Evolutionary conservation across 768 basidiomycete species (phyloP).

Genomic region (Pleurotus salmoneostramineus): DNA sequence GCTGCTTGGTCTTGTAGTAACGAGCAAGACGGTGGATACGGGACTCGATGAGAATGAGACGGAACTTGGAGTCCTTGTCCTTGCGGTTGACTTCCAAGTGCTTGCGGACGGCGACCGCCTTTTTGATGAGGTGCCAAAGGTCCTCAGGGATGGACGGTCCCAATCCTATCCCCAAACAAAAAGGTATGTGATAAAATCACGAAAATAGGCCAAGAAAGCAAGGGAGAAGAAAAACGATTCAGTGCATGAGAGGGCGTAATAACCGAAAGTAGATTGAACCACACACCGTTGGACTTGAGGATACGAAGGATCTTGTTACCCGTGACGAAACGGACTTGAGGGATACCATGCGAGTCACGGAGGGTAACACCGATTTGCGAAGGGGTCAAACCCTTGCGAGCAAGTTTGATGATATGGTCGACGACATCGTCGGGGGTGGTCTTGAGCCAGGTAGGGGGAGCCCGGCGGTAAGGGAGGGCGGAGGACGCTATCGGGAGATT

Average conservation of each 20-base stretch:
- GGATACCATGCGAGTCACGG: slow-evolving; percentile 96
- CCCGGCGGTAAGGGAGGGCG: slow-evolving; percentile 94
- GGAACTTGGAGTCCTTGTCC: slow-evolving; percentile 96
- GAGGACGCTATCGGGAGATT: slow-evolving; percentile 61
- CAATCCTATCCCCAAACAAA: slow-evolving; percentile 76
- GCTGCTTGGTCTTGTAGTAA: slow-evolving; percentile 99
- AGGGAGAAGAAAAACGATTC: slow-evolving; percentile 8
- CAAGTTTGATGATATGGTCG: slow-evolving; percentile 96
- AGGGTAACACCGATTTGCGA: slow-evolving; percentile 98
- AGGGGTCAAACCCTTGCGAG: slow-evolving; percentile 95
- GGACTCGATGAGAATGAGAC: slow-evolving; percentile 98
- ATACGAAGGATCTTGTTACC: slow-evolving; percentile 99
- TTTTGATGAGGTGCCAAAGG: slow-evolving; percentile 99
- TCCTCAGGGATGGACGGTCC: slow-evolving; percentile 98
- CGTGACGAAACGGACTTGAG: slow-evolving; percentile 97
- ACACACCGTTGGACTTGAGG: slow-evolving; percentile 88
- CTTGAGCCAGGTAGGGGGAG: slow-evolving; percentile 96
- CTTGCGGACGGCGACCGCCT: slow-evolving; percentile 98
- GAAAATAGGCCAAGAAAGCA: not conserved
- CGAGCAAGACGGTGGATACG: slow-evolving; percentile 96
- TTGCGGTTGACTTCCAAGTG: slow-evolving; percentile 97
- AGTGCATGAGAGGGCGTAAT: slow-evolving; percentile 13
- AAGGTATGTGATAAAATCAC: slow-evolving; percentile 29
- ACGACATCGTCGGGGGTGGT: slow-evolving; percentile 92
- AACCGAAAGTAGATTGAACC: slow-evolving; percentile 6